Percentiles rank a stretch among this genome's conserved stretches.
Conservation (phyloP, 129 eudicot species). For the Pseudognaphalium luteoalbum region DNA sequence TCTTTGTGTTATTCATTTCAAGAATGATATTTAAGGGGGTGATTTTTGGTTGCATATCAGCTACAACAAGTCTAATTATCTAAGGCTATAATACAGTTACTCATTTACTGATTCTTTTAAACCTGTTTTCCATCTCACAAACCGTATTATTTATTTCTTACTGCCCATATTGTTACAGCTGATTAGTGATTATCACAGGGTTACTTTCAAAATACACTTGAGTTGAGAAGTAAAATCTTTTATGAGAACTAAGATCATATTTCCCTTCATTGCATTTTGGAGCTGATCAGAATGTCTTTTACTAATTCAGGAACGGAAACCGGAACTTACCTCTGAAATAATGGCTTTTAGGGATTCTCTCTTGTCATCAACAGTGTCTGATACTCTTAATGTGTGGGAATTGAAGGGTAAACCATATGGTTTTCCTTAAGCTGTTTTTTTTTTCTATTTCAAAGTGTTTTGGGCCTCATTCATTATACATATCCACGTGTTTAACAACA, state of each 20-base stretch:
- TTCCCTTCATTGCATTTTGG: background rate
- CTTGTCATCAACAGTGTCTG: slow-evolving; percentile 83
- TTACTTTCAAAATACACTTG: too few species aligned
- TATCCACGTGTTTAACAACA: slow-evolving; percentile 35
- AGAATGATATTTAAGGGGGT: too few species aligned
- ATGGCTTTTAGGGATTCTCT: slow-evolving; percentile 97
- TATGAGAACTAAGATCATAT: background rate
- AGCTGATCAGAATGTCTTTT: slow-evolving; percentile 12
- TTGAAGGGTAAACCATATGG: slow-evolving; percentile 59
- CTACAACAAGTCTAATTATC: too few species aligned
- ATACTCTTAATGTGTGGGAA: slow-evolving; percentile 97
- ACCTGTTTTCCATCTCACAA: too few species aligned
- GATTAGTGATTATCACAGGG: too few species aligned
- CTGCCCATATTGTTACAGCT: too few species aligned
- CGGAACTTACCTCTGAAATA: slow-evolving; percentile 79
- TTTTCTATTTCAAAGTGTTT: background rate
- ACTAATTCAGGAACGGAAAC: slow-evolving; percentile 82
- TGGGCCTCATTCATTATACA: slow-evolving; percentile 3
- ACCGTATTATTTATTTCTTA: too few species aligned
- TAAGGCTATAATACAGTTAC: too few species aligned
- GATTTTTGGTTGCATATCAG: too few species aligned
- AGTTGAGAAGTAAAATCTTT: slow-evolving; percentile 8
- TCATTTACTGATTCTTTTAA: too few species aligned
- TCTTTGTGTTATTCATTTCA: too few species aligned
- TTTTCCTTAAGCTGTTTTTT: background rate